Percentiles rank a stretch among this genome's conserved stretches.
Conservation (phyloP, 2,329 filamentous ascomycete species). For the Paecilomyces formosus region DNA sequence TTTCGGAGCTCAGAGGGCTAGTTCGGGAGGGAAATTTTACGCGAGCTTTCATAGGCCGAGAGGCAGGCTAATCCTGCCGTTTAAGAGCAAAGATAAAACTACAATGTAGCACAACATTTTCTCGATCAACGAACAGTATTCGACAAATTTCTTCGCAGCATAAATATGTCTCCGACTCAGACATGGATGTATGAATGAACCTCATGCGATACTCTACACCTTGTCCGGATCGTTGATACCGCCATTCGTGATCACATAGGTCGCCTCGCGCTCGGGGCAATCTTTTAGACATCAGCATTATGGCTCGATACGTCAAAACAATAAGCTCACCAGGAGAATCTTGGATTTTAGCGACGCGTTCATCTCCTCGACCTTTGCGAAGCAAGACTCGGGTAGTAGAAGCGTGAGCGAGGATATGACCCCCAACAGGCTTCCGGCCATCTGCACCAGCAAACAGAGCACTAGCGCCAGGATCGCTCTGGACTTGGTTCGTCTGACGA, state of each 20-base stretch:
- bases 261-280: constrained; percentile 61
- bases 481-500: constrained; percentile 60
- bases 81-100: background rate
- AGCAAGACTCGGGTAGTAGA: constrained; percentile 60
- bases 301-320: background rate
- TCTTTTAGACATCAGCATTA: constrained; percentile 36
- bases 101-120: background rate
- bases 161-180: background rate
- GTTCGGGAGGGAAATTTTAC: constrained; percentile 12
- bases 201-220: constrained; percentile 17
- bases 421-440: constrained; percentile 60
- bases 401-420: constrained; percentile 62
- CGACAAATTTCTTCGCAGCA: too few relatives aligned
- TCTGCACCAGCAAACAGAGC: constrained; percentile 61
- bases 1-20: constrained; percentile 4
- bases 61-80: constrained; percentile 3
- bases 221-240: constrained; percentile 63
- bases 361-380: constrained; percentile 61
- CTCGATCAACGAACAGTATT: background rate
- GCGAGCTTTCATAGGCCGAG: constrained; percentile 10
- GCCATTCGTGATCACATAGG: constrained; percentile 62
- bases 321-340: constrained; percentile 53
- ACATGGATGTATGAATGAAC: background rate
- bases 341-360: constrained; percentile 62
- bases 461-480: constrained; percentile 62